Base-by-base conservation (phyloP, 1,284 basidiomycete genomes). In the Rhodotorula sp. region DNA sequence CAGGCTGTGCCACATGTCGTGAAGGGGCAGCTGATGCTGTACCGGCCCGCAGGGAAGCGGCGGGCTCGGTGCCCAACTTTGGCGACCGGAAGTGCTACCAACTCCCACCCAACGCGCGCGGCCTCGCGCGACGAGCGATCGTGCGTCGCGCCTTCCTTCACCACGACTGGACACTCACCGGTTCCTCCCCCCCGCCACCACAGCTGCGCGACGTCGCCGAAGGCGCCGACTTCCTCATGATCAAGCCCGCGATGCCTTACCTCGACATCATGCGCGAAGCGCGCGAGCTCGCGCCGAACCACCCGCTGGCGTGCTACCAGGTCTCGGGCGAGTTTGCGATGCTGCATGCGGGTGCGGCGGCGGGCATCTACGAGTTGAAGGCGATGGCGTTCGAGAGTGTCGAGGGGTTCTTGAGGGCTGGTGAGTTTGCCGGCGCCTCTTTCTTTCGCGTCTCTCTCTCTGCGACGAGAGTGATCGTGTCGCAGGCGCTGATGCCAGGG, bases 141-240 rank as follows among this genome's bases (percentile, higher is more conserved):
- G 90, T 95, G 76, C 79, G 91, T 80, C 8, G 24, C 31, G 46
- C n/a, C 30, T 34, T 9, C 24, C 4, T 46, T 1, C 31, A 0
- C 4, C 2, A 10, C n/a, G 5, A 28, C 10, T 47, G 2, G 62
- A 54, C 10, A 28, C 20, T 20, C 15, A 7, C 22, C 18, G 20
- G 1, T 28, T 63, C 28, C n/a, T n/a, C n/a, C n/a, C n/a, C n/a
- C n/a, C n/a, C n/a, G n/a, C n/a, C n/a, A n/a, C n/a, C 56, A 58
- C 79, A 96, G 93, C 82, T 87, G 84, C 90, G 94, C 55, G 96
- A 99, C 79, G 85, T 87, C 0, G 82, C 79, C n/a, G 95, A 99
- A 82, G 96, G 96, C 30, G 96, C 96, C 24, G 96, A 99, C 80
- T 92, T 99, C 76, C 88, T 99, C 79, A 99, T 99, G 95, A 93